Evolutionary conservation across 257 asterid genomes (phyloP), one percentile per base, ranked within the genome.

Genomic region (Gentiana macrophylla): DNA sequence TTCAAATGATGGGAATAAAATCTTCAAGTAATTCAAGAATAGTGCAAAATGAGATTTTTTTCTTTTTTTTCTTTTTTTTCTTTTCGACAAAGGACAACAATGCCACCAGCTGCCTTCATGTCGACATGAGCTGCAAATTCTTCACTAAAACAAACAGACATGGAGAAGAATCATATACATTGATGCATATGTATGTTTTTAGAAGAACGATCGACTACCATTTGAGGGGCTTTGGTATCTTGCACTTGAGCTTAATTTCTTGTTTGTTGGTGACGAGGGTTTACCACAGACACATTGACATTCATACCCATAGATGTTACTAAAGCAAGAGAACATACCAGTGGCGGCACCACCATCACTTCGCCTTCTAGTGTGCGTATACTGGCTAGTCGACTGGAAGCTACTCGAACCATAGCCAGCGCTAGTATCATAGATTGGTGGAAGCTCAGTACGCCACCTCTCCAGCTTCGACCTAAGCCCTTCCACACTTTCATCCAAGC

Each of bases 251-350:
- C 43, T 53, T 15, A 15, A 15, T 15, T 15, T 15, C 24, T 15
- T 15, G 24, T 15, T 15, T 59, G 67, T 71, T 41, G 2, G 37
- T 12, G 59, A 70, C 0, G 80, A 70, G 2, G 94, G 97, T 79
- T 84, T 75, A 13, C 97, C 97, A 47, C 94, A 90, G 32, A 84
- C 59, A 76, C 97, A 90, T 55, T 90, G 95, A 37, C 94, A 84
- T 51, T 90, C 94, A 37, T 72, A 73, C 1, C 97, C 97, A 53
- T 57, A 73, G 1, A 84, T 70, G 62, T 80, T 86, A 0, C 97
- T 94, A 49, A 90, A 86, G 72, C 95, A 90, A 1, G 96, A 78
- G 63, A 90, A 84, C 64, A 72, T 53, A 0, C 97, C 95, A 32
- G 43, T 63, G 3, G 74, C 66, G 41, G n/a, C 32, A 4, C 64